Base-by-base conservation (phyloP, 1,284 basidiomycete genomes). In the Puccinia triticina region DNA sequence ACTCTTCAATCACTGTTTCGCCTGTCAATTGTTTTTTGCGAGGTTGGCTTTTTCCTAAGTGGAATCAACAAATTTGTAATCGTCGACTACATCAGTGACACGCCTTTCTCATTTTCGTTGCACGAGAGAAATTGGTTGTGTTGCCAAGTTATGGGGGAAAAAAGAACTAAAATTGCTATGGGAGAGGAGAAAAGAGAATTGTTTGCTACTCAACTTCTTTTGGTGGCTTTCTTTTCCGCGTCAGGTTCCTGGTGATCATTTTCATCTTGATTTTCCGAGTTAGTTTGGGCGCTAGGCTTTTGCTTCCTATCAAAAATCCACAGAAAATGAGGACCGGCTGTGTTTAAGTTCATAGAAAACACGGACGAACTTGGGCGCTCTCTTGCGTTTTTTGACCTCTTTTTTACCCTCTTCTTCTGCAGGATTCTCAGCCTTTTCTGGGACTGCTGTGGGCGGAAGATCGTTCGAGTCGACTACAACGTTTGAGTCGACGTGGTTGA, bases 391-490 rank as follows among this genome's bases (percentile, higher is more conserved):
- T 37, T 64, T 67, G 23, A 26, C n/a, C 34, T 48, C 37, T 40
- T 69, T 59, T 61, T 26, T 40, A 5, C 43, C 29, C 18, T 53
- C 66, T 55, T 59, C 48, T n/a, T 59, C 50, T 4, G 1, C 55
- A 8, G 43, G 32, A 16, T 55, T 40, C n/a, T 50, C 77, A 16
- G 26, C 34, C 23, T 79, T 55, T 40, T 66, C 34, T 34, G 48
- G 21, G 11, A 71, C 53, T 29, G 77, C 77, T 40, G 77, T 21
- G 40, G 77, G 64, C n/a, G 77, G 77, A 40, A 79, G 48, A 71
- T 79, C 77, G 37, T 18, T 48, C 37, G 77, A 48, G 69, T 79
- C 77, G 34, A 79, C 77, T 79, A 21, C 4, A 32, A 64, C 18
- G 43, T 46, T 59, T 53, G 4, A 11, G 8, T 1, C n/a, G n/a